Evolutionary conservation across 2,329 filamentous ascomycete species (phyloP), one percentile per base, ranked within the genome.

Genomic region (Myriangium duriaei): DNA sequence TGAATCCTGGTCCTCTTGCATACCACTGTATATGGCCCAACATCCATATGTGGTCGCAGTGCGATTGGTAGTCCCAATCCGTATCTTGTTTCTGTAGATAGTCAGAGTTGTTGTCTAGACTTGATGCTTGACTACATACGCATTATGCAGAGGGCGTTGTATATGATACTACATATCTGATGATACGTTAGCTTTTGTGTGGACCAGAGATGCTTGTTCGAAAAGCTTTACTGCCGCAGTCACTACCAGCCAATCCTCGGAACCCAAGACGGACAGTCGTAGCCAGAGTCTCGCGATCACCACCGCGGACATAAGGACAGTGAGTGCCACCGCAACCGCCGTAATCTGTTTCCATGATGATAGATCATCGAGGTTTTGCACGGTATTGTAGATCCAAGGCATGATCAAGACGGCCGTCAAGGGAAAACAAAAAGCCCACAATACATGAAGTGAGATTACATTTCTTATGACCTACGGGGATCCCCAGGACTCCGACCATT

Each of bases 261-360:
- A 16, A 9, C 26, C 35, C 11, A 30, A 18, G 15, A 21, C 32
- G 15, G 10, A 30, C 26, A 26, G 24, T 21, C 35, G 35, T 11
- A 18, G 21, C 28, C 35, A 37, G 5, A 37, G 14, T 18, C 35
- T 14, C 28, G 32, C 14, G 11, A 26, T 17, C 14, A 37, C 35
- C 3, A 37, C 26, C 5, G 24, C 11, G 7, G 16, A 13, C 35
- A 37, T 37, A 11, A 37, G 26, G 9, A 29, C 15, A 10, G 35
- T 37, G 14, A 37, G 26, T 6, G 32, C 5, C 4, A 37, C 10
- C 3, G 15, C 14, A 6, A 29, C 26, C 10, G 32, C 11, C 11
- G 32, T 21, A 13, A 37, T 37, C 16, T 37, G 30, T 29, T 37
- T 29, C 35, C 35, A 37, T 2, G 35, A 37, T 19, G 35, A 37